These are phyloP conservation scores for Pseudogymnoascus sp. DNA, from an alignment of 2,329 filamentous ascomycete genomes.

Conservation along the genomic window DNA sequence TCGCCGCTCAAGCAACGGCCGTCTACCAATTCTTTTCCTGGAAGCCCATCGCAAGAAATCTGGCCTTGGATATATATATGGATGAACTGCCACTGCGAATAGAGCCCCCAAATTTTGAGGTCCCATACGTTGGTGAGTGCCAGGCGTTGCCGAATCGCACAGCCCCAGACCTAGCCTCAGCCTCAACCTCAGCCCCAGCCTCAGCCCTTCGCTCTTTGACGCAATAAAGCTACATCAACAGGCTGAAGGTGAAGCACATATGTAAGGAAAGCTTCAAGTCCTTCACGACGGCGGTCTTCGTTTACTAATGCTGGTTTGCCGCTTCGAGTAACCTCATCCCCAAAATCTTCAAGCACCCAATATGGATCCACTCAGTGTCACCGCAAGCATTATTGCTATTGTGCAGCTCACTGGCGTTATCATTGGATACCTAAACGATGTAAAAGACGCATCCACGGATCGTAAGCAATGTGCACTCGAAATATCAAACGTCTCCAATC, in stretches of 20 bases:
- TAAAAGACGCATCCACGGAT: conserved; percentile 1
- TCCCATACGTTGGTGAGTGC: not conserved
- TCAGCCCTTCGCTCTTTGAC: not conserved
- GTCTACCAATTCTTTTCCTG: not conserved
- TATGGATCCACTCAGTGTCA: conserved; percentile 2
- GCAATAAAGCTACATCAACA: too few species aligned
- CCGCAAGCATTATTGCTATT: not conserved
- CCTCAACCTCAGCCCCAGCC: not conserved
- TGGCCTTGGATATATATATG: not conserved
- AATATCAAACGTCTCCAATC: not conserved
- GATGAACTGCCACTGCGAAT: not conserved
- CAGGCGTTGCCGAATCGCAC: not conserved
- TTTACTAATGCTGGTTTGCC: too few species aligned
- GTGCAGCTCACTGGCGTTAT: not conserved
- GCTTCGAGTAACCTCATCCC: too few species aligned
- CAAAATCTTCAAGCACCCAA: not conserved
- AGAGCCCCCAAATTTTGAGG: not conserved
- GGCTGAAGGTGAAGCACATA: too few species aligned
- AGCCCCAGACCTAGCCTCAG: not conserved
- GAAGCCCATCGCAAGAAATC: not conserved
- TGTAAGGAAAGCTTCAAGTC: too few species aligned
- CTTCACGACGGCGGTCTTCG: too few species aligned
- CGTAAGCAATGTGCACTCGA: not conserved
- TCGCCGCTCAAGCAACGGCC: not conserved
- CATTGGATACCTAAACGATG: not conserved